A percentile compares a stretch with the other conserved stretches of the same genome.
Evolutionary conservation across 2,329 filamentous ascomycete species (phyloP).

Genomic region (Colletotrichum scovillei): DNA sequence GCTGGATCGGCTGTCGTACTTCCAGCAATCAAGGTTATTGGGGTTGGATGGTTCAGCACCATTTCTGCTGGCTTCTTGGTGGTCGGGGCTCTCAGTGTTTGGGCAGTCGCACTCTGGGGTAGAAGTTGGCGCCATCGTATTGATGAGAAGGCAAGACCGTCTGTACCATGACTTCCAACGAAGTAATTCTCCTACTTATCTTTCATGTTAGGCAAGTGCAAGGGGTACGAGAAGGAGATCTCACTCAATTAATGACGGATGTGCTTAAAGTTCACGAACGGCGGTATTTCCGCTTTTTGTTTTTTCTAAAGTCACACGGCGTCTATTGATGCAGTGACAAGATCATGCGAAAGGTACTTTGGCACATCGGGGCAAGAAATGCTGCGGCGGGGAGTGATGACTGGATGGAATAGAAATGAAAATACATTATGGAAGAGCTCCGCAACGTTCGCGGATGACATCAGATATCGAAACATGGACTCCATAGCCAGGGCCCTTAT

Average conservation of each 20-base stretch:
- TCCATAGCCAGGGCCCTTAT: background rate
- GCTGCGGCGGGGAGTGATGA: too few relatives aligned
- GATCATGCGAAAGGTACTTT: too few relatives aligned
- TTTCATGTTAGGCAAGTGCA: too few relatives aligned
- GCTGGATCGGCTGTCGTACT: conserved; percentile 77
- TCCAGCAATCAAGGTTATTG: conserved; percentile 78
- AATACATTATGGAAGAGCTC: background rate
- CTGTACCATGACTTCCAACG: background rate
- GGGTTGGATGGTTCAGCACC: conserved; percentile 85
- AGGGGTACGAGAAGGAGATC: too few relatives aligned
- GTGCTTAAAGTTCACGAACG: too few relatives aligned
- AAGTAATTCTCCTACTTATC: too few relatives aligned
- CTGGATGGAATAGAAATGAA: background rate
- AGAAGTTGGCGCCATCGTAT: conserved; percentile 22
- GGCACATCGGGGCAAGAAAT: too few relatives aligned
- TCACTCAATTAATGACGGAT: too few relatives aligned
- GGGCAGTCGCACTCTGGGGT: conserved; percentile 30
- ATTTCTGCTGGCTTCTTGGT: conserved; percentile 55
- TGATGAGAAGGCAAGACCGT: background rate
- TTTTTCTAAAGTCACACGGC: too few relatives aligned
- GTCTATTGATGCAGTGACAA: too few relatives aligned
- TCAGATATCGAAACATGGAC: background rate
- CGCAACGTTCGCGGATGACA: background rate
- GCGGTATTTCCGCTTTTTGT: too few relatives aligned
- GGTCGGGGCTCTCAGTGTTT: conserved; percentile 37